These are phyloP conservation scores for Ophiostoma sp. DNA, from an alignment of 2,329 filamentous ascomycete genomes.

Conservation along the genomic window DNA sequence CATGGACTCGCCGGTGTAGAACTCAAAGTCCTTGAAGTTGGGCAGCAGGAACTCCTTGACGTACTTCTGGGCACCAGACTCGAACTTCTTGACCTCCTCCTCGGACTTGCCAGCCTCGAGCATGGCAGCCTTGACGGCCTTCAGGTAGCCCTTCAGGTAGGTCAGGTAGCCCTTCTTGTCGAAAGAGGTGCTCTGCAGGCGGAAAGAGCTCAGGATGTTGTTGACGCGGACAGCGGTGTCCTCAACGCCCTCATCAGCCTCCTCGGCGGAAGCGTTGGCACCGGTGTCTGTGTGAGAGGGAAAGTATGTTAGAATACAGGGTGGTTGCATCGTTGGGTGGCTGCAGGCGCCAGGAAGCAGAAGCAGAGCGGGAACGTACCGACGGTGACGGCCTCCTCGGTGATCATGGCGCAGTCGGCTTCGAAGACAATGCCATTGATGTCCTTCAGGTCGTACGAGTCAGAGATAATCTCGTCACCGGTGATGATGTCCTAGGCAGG, in stretches of 20 bases:
- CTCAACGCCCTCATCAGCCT: conserved; percentile 68
- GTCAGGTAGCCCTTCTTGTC: conserved; percentile 82
- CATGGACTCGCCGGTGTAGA: conserved; percentile 89
- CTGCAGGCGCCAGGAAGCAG: not conserved
- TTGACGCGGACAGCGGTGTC: conserved; percentile 71
- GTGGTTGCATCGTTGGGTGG: not conserved
- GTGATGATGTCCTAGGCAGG: conserved; percentile 70
- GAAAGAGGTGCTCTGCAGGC: conserved; percentile 69
- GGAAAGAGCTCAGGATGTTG: conserved; percentile 91
- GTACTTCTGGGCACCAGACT: conserved; percentile 65
- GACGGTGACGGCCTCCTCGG: conserved; percentile 66
- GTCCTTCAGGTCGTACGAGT: conserved; percentile 81
- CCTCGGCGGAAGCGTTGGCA: conserved; percentile 96
- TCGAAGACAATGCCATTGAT: conserved; percentile 79
- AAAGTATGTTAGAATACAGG: not conserved
- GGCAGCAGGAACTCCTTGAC: conserved; percentile 74
- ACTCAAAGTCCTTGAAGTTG: conserved; percentile 96
- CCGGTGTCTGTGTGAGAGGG: conserved; percentile 60
- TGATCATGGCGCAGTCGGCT: conserved; percentile 87
- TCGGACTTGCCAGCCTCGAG: conserved; percentile 52
- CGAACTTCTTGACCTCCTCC: conserved; percentile 69
- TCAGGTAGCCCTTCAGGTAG: conserved; percentile 93
- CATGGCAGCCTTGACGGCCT: conserved; percentile 70
- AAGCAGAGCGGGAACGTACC: conserved; percentile 43
- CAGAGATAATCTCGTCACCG: conserved; percentile 93